phyloP scores from a whole-genome alignment of 2,329 filamentous ascomycete species.

The Thyridium curvatum region DNA sequence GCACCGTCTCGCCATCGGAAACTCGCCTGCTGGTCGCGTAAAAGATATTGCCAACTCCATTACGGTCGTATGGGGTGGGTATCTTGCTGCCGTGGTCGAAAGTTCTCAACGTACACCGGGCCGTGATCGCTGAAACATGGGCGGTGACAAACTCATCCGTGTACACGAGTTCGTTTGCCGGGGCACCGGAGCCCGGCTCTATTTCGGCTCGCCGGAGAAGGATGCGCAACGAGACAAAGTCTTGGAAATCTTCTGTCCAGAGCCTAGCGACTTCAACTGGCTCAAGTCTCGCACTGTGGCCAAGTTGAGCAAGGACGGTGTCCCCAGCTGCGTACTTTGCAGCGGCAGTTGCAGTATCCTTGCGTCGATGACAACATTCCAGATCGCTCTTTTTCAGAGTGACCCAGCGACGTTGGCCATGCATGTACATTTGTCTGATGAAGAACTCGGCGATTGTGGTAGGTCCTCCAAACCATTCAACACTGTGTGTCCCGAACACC shows the following conservation, averaged over 20 bases:
- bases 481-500: slow-evolving; percentile 48
- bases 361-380: slow-evolving; percentile 36
- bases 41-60: slow-evolving; percentile 62
- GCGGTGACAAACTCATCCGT: slow-evolving; percentile 37
- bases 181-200: slow-evolving; percentile 22
- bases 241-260: slow-evolving; percentile 15
- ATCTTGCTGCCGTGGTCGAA: slow-evolving; percentile 40
- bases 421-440: slow-evolving; percentile 63
- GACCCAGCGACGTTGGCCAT: slow-evolving; percentile 54
- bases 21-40: slow-evolving; percentile 44
- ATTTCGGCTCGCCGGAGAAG: slow-evolving; percentile 43
- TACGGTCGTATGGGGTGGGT: slow-evolving; percentile 56
- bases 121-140: slow-evolving; percentile 33
- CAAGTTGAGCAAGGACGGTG: slow-evolving; percentile 45
- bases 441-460: slow-evolving; percentile 49
- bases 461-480: slow-evolving; percentile 51
- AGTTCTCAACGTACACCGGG: slow-evolving; percentile 54
- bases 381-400: slow-evolving; percentile 50
- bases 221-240: slow-evolving; percentile 37
- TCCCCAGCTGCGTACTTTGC: slow-evolving; percentile 44
- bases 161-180: slow-evolving; percentile 54
- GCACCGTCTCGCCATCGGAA: slow-evolving; percentile 16
- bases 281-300: slow-evolving; percentile 38
- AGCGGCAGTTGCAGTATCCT: slow-evolving; percentile 3
- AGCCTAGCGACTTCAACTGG: slow-evolving; percentile 50